A percentile compares a stretch with the other conserved stretches of the same genome.
Evolutionary conservation across 768 basidiomycete species (phyloP).

Genomic region (Ramaria sp.): DNA sequence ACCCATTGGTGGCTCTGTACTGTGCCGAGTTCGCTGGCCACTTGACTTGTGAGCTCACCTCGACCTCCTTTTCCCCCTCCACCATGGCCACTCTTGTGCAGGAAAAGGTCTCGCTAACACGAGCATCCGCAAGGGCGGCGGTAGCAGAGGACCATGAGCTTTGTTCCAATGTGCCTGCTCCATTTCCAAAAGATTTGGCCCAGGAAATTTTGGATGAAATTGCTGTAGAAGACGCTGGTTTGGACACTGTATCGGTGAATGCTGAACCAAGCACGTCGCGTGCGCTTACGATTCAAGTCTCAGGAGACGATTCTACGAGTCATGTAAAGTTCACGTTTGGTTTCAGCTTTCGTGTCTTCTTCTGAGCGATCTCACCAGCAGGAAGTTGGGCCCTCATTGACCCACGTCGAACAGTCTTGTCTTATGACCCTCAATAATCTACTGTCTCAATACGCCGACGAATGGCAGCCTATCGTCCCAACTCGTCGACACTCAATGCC

Average conservation of each 20-base stretch:
- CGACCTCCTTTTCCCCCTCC: background rate
- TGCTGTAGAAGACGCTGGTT: background rate
- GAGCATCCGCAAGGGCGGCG: background rate
- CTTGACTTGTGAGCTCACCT: background rate
- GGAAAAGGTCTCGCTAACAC: background rate
- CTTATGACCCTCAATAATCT: conserved; percentile 64
- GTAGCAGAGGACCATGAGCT: background rate
- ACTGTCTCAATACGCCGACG: conserved; percentile 27
- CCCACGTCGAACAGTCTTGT: conserved; percentile 62
- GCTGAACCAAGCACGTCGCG: background rate
- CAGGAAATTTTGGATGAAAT: background rate
- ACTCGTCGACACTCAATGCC: conserved; percentile 55
- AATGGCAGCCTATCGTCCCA: conserved; percentile 47
- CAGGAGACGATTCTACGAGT: background rate
- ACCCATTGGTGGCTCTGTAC: background rate
- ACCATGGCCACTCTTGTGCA: background rate
- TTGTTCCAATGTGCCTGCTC: background rate
- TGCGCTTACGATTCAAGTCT: background rate
- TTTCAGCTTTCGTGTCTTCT: background rate
- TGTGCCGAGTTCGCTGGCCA: too few relatives aligned
- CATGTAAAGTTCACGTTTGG: background rate
- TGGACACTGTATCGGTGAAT: background rate
- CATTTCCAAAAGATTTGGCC: background rate
- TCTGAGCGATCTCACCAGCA: background rate
- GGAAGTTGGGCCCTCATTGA: conserved; percentile 44